Evolutionary conservation across 352 stramenopile genomes (phyloP), one percentile per base, ranked within the genome.

Genomic region (Globisporangium acanthophoron): DNA sequence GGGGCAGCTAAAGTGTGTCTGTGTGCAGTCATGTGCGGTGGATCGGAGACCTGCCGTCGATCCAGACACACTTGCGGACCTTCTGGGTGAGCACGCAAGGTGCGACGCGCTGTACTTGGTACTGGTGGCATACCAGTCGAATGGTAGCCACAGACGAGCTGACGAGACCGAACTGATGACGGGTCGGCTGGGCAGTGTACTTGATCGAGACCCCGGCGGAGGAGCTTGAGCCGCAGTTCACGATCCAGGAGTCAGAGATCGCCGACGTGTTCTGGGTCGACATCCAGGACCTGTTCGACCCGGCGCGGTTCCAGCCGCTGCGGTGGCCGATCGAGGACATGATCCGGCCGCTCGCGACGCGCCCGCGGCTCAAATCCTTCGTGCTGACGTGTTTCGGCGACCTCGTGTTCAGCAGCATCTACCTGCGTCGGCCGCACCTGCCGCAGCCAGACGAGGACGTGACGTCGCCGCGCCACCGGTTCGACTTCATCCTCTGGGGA

Each of bases 401-500:
- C 37, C 72, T 92, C 56, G 53, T 64, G 15, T 92, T 94, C 59
- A 71, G 73, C 21, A 78, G 76, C 58, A 79, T 94, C 44, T 92
- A 94, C 65, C 64, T 94, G 15, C 79, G 79, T 16, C 79, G 80
- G n/a, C 82, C 82, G 3, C 67, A 58, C 8, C 62, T 77, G 40
- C 31, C 59, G 27, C 35, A 35, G 4, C 69, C 70, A 7, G 79
- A 87, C 48, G 70, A 79, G 4, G 79, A 86, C 31, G 51, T 68
- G 0, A 51, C 15, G 1, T 16, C 73, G 29, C 59, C 55, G 55
- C 80, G 85, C 49, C 59, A 74, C 20, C 61, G 67, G 33, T 58
- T 87, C 35, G 82, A 94, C 62, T 94, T 92, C 56, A 76, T 94
- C 33, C 63, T 94, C n/a, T 94, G 85, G 85, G 85, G 85, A 0